Evolutionary conservation across 2,329 filamentous ascomycete genomes (phyloP).

Genomic region (Fusarium sp.): DNA sequence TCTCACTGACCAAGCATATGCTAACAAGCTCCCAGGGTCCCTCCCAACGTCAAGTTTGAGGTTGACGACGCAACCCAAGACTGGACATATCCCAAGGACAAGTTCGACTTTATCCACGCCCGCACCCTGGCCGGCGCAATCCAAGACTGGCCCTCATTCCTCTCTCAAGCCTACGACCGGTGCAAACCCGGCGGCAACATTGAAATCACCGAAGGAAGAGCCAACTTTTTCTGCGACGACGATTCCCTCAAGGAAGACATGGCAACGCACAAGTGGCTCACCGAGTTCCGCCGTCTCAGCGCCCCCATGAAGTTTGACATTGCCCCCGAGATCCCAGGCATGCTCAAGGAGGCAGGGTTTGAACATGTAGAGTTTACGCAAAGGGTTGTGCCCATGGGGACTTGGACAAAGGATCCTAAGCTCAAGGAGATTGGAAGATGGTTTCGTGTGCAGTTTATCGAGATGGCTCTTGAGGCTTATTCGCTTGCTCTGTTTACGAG

Average conservation of each 20-base stretch:
- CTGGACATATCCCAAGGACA: constrained; percentile 7
- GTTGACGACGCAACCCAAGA: constrained; percentile 11
- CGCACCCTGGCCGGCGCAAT: constrained; percentile 44
- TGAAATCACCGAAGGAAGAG: constrained; percentile 32
- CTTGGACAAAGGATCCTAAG: constrained; percentile 55
- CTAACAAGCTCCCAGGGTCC: constrained; percentile 21
- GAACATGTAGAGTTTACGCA: constrained; percentile 40
- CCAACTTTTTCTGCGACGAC: constrained; percentile 40
- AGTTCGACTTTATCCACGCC: constrained; percentile 32
- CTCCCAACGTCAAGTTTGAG: constrained; percentile 38
- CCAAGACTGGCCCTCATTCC: constrained; percentile 40
- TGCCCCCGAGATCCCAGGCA: constrained; percentile 23
- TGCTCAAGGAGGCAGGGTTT: constrained; percentile 43
- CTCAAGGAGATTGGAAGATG: constrained; percentile 48
- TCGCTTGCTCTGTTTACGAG: constrained; percentile 40
- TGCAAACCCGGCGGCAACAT: constrained; percentile 26
- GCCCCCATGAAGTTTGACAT: constrained; percentile 35
- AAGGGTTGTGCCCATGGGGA: constrained; percentile 50
- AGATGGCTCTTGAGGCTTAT: constrained; percentile 34
- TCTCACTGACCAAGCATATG: no score
- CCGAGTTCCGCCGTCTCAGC: constrained; percentile 35
- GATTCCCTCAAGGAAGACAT: constrained; percentile 29
- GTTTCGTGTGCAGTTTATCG: constrained; percentile 33
- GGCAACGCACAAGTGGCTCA: constrained; percentile 35
- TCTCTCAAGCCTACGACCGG: constrained; percentile 30